A percentile compares a stretch with the other conserved stretches of the same genome.
Conservation (phyloP, 345 rosid species). For the Mallotus nudiflorus region DNA sequence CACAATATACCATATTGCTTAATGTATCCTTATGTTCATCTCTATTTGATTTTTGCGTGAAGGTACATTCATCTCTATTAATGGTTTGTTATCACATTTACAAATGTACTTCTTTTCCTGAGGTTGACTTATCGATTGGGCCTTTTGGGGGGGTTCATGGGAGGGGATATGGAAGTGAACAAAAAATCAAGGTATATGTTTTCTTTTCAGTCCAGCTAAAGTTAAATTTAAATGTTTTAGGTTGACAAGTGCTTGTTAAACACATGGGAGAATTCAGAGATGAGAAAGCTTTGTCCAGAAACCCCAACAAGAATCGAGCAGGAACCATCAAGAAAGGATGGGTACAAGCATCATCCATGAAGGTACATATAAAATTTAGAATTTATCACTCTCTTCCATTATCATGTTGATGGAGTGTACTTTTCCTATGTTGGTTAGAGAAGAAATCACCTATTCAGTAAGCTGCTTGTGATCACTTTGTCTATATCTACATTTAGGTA, state of each 20-base stretch:
- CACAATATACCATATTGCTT: neutral
- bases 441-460: neutral
- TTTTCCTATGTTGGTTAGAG: slow-evolving; percentile 3
- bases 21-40: neutral
- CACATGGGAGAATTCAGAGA: slow-evolving; percentile 27
- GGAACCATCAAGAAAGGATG: slow-evolving; percentile 16
- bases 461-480: neutral
- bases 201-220: neutral
- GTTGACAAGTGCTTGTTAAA: slow-evolving; percentile 9
- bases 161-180: neutral
- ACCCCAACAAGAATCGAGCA: slow-evolving; percentile 11
- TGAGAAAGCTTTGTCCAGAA: slow-evolving; percentile 13
- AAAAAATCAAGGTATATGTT: slow-evolving; percentile 1
- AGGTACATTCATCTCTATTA: neutral
- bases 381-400: slow-evolving; percentile 1
- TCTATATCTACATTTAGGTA: neutral
- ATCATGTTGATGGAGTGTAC: neutral
- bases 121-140: neutral
- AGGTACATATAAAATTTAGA: slow-evolving; percentile 12
- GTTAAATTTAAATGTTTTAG: slow-evolving; percentile 7
- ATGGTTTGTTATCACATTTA: neutral
- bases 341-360: slow-evolving; percentile 11
- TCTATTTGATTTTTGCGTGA: too few species aligned
- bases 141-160: neutral
- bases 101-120: too few species aligned